Evolutionary conservation across 2,329 filamentous ascomycete genomes (phyloP), one percentile per base, ranked within the genome.

Genomic region (Sporothrix phasma): DNA sequence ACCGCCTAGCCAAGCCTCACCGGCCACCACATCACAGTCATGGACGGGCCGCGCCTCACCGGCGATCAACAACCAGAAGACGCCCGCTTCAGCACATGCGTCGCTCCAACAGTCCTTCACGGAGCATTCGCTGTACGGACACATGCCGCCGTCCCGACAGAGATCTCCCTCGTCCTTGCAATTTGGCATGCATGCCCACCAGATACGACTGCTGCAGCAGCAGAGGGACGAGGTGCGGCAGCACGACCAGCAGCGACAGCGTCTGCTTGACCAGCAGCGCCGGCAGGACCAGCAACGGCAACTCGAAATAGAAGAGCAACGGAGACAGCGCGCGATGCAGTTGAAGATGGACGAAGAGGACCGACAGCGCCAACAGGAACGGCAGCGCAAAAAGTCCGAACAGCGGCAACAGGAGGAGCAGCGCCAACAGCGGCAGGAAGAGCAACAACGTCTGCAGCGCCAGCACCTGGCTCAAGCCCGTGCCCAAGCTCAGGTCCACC

Each of bases 401-500:
- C 31, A 17, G 10, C 43, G 60, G 2, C 45, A 56, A 29, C 61
- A 63, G 31, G 39, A 58, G 3, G 24, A 43, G 31, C 59, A 15
- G 19, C 59, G 31, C 11, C 45, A 34, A 17, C 45, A 62, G 22
- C 59, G 45, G 7, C 59, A 62, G 22, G 43, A 62, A 29, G 43
- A 62, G 41, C 51, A 58, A 4, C 49, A 58, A 13, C 61, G 53
- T 10, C 51, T 39, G 5, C 49, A 46, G 19, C 61, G 53, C 15
- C 61, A 56, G n/a, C 63, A 61, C 4, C 56, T 53, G 37, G 45
- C 51, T 13, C 56, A 61, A 19, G 37, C 59, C 26, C 54, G 37
- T 11, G 58, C 46, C 4, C 46, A 43, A 7, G 22, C 49, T 7
- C 61, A 62, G 47, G 37, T 39, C 8, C 47, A 54, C 22, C 61